Conservation (phyloP, 2,329 filamentous ascomycete species). For the Penicillium italicum region DNA sequence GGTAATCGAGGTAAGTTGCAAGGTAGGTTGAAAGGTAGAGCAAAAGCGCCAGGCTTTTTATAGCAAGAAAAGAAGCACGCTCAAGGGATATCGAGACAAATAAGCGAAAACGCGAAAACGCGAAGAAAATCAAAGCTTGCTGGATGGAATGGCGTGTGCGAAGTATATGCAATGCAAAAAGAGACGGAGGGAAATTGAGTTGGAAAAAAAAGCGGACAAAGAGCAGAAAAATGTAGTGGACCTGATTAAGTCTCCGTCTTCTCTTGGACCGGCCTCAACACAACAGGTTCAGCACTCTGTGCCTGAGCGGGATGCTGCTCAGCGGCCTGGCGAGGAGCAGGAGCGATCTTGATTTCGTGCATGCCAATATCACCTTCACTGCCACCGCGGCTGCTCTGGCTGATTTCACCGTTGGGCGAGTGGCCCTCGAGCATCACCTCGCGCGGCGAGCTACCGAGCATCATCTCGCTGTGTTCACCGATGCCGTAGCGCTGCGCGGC, state of each 20-base stretch:
- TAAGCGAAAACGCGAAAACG: constrained; percentile 13
- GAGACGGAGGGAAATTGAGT: neutral
- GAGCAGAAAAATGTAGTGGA: neutral
- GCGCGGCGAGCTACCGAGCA: constrained; percentile 55
- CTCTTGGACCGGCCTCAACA: constrained; percentile 21
- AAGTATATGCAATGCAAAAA: constrained; percentile 2
- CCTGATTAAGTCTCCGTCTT: constrained; percentile 18
- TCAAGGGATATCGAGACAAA: constrained; percentile 28
- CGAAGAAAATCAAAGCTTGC: constrained; percentile 9
- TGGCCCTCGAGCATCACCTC: constrained; percentile 24
- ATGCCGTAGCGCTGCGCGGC: constrained; percentile 60
- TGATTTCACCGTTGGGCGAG: constrained; percentile 23
- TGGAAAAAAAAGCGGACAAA: constrained; percentile 1
- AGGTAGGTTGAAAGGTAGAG: constrained; percentile 6
- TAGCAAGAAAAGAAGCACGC: constrained; percentile 19
- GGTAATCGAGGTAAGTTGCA: neutral
- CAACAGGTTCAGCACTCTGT: constrained; percentile 12
- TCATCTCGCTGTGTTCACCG: constrained; percentile 56
- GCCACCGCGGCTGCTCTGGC: constrained; percentile 31
- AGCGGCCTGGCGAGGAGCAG: constrained; percentile 30
- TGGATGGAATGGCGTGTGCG: constrained; percentile 12
- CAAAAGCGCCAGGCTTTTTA: constrained; percentile 24
- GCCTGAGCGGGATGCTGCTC: constrained; percentile 23
- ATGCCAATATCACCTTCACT: constrained; percentile 31
- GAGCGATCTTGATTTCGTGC: constrained; percentile 31